phyloP scores from a whole-genome alignment of 208 protist species.

The Acanthamoeba culbertsoni region DNA sequence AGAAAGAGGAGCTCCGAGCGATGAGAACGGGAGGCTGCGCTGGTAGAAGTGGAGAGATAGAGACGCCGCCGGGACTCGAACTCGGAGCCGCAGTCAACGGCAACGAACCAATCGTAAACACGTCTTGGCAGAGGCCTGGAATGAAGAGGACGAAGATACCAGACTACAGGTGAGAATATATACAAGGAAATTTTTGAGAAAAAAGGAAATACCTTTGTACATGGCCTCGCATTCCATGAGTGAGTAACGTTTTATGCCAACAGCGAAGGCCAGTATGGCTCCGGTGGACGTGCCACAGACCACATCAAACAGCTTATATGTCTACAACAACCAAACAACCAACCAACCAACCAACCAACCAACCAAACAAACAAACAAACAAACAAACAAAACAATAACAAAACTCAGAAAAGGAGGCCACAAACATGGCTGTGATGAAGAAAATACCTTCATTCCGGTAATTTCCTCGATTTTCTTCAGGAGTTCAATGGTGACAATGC shows the following conservation, averaged over 20 bases:
- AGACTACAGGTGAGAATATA: background rate
- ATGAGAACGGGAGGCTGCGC: slow-evolving; percentile 15
- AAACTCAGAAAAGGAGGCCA: background rate
- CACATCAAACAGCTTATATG: slow-evolving; percentile 52
- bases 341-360: no score
- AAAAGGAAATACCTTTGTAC: slow-evolving; percentile 1
- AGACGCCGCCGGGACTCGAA: background rate
- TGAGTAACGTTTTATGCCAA: slow-evolving; percentile 47
- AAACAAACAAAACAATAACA: background rate
- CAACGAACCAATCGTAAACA: background rate
- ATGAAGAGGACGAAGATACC: background rate
- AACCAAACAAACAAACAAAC: no score
- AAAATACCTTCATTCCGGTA: slow-evolving; percentile 37
- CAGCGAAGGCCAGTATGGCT: background rate
- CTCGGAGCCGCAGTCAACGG: background rate
- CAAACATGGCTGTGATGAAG: background rate
- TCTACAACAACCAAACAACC: no score
- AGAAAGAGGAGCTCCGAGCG: background rate
- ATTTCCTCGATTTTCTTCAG: slow-evolving; percentile 51
- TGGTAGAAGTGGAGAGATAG: background rate
- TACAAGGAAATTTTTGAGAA: background rate
- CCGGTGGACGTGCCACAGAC: slow-evolving; percentile 41
- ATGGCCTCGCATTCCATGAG: background rate
- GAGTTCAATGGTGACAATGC: slow-evolving; percentile 35
- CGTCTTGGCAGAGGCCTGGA: background rate